Conservation (phyloP, 148 eudicot species). For the Spergularia bocconei region DNA sequence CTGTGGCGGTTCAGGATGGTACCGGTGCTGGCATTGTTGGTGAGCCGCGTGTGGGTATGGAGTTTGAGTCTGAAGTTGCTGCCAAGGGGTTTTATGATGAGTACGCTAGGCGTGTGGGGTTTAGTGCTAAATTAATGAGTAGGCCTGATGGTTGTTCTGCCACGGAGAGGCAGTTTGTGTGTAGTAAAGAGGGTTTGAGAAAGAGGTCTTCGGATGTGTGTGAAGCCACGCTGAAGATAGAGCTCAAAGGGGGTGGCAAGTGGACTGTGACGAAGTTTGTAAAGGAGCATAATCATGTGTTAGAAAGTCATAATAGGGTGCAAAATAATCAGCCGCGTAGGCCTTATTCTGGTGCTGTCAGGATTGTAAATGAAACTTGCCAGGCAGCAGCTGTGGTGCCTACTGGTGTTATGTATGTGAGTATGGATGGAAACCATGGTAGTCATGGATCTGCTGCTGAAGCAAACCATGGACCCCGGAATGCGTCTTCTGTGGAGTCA, state of each 20-base stretch:
- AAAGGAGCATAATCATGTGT: constrained; percentile 69
- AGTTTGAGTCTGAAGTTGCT: constrained; percentile 56
- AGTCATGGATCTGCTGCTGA: constrained; percentile 40
- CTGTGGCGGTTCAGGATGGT: constrained; percentile 34
- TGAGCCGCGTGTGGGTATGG: constrained; percentile 79
- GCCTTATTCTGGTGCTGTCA: constrained; percentile 56
- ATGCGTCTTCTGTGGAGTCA: constrained; percentile 40
- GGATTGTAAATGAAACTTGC: constrained; percentile 34
- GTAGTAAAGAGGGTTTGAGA: constrained; percentile 50
- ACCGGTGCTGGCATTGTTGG: constrained; percentile 36
- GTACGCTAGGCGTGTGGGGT: constrained; percentile 66
- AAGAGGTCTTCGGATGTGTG: constrained; percentile 48
- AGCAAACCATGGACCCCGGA: constrained; percentile 41
- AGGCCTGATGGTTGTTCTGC: constrained; percentile 38
- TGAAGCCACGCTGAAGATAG: constrained; percentile 69
- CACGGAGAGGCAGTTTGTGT: constrained; percentile 42
- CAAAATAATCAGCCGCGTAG: constrained; percentile 47
- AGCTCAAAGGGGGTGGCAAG: constrained; percentile 46
- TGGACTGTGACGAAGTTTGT: constrained; percentile 74
- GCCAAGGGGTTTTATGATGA: constrained; percentile 63
- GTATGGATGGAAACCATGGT: constrained; percentile 43
- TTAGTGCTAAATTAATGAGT: constrained; percentile 42
- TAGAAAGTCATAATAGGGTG: constrained; percentile 41
- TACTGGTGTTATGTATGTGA: constrained; percentile 63
- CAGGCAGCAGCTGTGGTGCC: constrained; percentile 50